phyloP scores from a whole-genome alignment of 345 rosid genomes.

The Ricinus communis region DNA sequence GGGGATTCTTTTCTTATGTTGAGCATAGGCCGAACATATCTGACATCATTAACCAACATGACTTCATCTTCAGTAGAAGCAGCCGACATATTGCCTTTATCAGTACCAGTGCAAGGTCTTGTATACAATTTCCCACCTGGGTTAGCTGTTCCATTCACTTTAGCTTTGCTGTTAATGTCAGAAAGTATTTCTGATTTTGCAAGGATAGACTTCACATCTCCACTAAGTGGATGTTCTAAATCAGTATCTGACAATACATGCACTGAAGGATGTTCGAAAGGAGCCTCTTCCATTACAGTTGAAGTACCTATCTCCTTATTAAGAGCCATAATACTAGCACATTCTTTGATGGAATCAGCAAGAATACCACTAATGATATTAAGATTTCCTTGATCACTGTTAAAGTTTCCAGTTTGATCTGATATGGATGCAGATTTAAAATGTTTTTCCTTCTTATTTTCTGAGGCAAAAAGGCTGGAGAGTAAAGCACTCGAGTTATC shows the following conservation, averaged over 20 bases:
- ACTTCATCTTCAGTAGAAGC: conserved; percentile 36
- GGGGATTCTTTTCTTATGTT: conserved; percentile 54
- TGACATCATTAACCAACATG: conserved; percentile 24
- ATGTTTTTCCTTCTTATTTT: conserved; percentile 21
- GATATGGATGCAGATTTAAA: conserved; percentile 24
- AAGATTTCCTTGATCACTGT: conserved; percentile 23
- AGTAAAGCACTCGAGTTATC: conserved; percentile 23
- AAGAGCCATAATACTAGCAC: neutral
- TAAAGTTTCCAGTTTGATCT: conserved; percentile 31
- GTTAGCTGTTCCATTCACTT: neutral
- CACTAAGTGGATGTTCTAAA: conserved; percentile 21
- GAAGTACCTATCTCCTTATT: conserved; percentile 13
- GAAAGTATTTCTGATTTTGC: conserved; percentile 17
- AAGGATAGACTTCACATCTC: conserved; percentile 15
- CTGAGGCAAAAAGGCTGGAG: conserved; percentile 23
- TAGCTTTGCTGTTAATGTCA: conserved; percentile 17
- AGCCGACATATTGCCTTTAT: conserved; percentile 20
- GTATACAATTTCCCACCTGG: conserved; percentile 15
- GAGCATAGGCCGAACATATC: conserved; percentile 32
- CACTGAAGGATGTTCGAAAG: conserved; percentile 21
- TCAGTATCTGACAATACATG: conserved; percentile 25
- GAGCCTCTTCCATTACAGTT: conserved; percentile 16
- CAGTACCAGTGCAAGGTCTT: conserved; percentile 15
- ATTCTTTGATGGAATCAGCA: conserved; percentile 16
- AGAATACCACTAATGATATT: conserved; percentile 6